Conservation (phyloP, 495 filamentous ascomycete genomes). For the Neurospora cerealis region DNA sequence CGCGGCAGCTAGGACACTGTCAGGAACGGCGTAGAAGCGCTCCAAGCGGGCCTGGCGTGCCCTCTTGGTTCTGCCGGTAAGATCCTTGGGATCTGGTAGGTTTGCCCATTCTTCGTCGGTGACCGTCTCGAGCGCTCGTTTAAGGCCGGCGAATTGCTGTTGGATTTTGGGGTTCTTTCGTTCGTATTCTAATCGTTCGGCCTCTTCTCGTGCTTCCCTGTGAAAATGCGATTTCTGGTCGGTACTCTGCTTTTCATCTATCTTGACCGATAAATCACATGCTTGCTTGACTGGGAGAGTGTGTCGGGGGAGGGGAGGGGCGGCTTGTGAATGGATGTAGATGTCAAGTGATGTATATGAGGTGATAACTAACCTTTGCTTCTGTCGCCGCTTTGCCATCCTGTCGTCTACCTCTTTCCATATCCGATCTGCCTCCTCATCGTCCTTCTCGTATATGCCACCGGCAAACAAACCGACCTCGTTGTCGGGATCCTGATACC, state of each 20-base stretch:
- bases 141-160: constrained; percentile 95
- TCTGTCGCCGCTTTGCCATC: constrained; percentile 81
- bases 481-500: constrained; percentile 94
- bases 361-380: constrained; percentile 70
- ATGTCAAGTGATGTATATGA: constrained; percentile 7
- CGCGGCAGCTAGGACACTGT: constrained; percentile 87
- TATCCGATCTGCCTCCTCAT: constrained; percentile 94
- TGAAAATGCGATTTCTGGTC: constrained; percentile 52
- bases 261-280: constrained; percentile 62
- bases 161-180: constrained; percentile 96
- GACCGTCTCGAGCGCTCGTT: constrained; percentile 76
- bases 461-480: constrained; percentile 92
- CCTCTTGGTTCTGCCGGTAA: constrained; percentile 86
- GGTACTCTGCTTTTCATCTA: constrained; percentile 71
- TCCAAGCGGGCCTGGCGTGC: constrained; percentile 71
- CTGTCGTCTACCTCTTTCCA: constrained; percentile 93
- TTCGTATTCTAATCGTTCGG: constrained; percentile 91
- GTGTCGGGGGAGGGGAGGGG: constrained; percentile 4
- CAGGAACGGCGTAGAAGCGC: constrained; percentile 91
- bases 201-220: constrained; percentile 91
- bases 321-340: constrained; percentile 6
- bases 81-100: constrained; percentile 88
- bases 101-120: constrained; percentile 96
- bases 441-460: constrained; percentile 88
- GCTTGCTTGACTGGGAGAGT: constrained; percentile 22